phyloP scores from a whole-genome alignment of 2,329 filamentous ascomycete genomes.

The Ophiobolus disseminans region DNA sequence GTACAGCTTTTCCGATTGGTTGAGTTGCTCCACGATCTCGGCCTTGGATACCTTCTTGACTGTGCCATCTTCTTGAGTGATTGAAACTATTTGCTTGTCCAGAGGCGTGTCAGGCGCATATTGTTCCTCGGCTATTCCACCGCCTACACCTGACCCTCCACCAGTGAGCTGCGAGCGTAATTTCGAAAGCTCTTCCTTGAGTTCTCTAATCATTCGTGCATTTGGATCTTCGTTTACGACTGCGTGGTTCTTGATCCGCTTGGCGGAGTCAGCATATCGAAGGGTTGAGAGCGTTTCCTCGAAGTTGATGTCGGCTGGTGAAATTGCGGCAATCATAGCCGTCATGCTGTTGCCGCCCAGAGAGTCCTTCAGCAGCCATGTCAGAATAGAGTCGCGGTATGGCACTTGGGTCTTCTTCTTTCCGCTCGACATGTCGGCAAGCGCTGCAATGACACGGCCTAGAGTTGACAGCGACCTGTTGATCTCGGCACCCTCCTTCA shows the following conservation, averaged over 20 bases:
- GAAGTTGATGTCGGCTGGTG: slow-evolving; percentile 98
- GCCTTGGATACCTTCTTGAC: slow-evolving; percentile 97
- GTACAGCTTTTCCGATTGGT: slow-evolving; percentile 94
- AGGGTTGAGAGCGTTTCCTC: slow-evolving; percentile 96
- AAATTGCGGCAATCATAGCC: slow-evolving; percentile 99
- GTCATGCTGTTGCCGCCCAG: slow-evolving; percentile 99
- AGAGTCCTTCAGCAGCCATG: slow-evolving; percentile 96
- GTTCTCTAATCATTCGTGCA: slow-evolving; percentile 95
- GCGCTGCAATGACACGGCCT: slow-evolving; percentile 93
- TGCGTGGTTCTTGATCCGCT: slow-evolving; percentile 99
- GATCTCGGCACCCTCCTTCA: slow-evolving; percentile 98
- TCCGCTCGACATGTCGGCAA: slow-evolving; percentile 86
- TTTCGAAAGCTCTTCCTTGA: slow-evolving; percentile 91
- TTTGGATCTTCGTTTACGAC: slow-evolving; percentile 99
- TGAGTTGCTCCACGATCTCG: slow-evolving; percentile 95
- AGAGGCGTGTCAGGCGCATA: slow-evolving; percentile 92
- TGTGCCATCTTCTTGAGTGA: slow-evolving; percentile 81
- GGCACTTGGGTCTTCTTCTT: slow-evolving; percentile 86
- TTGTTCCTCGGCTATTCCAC: slow-evolving; percentile 69
- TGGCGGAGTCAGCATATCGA: slow-evolving; percentile 95
- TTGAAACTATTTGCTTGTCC: slow-evolving; percentile 95
- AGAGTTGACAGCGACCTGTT: slow-evolving; percentile 95
- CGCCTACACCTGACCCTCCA: slow-evolving; percentile 44
- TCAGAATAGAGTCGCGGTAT: slow-evolving; percentile 95
- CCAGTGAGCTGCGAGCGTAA: slow-evolving; percentile 80